phyloP scores from a whole-genome alignment of 1,284 basidiomycete species.

The Marasmius tenuissimus region DNA sequence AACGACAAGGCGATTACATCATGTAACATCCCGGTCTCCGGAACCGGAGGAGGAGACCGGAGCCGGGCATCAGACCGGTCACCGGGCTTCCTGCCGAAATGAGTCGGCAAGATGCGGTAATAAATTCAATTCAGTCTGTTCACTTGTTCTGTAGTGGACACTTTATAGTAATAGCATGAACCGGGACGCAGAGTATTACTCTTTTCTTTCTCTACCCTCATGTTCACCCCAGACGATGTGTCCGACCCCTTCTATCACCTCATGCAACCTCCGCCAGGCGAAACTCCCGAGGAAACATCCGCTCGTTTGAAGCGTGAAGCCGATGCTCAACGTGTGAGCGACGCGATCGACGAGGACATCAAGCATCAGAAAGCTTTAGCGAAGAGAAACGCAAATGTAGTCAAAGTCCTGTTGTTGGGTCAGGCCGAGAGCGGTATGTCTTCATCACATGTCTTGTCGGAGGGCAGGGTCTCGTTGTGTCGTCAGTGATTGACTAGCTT shows the following conservation, averaged over 20 bases:
- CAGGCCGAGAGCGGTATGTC: slow-evolving; percentile 63
- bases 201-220: background rate
- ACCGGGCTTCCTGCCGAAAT: no score
- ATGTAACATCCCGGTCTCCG: no score
- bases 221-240: slow-evolving; percentile 21
- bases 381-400: slow-evolving; percentile 43
- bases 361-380: slow-evolving; percentile 42
- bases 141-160: no score
- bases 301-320: slow-evolving; percentile 46
- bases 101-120: no score
- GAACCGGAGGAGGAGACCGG: no score
- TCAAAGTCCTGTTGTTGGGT: slow-evolving; percentile 59
- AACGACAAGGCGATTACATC: no score
- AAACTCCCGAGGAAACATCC: slow-evolving; percentile 44
- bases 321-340: slow-evolving; percentile 52
- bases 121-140: no score
- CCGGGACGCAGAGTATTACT: background rate
- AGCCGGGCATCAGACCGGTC: no score
- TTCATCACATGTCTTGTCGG: slow-evolving; percentile 7
- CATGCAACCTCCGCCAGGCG: slow-evolving; percentile 44
- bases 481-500: background rate
- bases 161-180: background rate
- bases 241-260: slow-evolving; percentile 47
- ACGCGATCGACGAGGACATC: slow-evolving; percentile 57
- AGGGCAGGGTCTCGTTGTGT: background rate